Base-by-base conservation (phyloP, 495 filamentous ascomycete genomes). In the Aspergillus steynii region DNA sequence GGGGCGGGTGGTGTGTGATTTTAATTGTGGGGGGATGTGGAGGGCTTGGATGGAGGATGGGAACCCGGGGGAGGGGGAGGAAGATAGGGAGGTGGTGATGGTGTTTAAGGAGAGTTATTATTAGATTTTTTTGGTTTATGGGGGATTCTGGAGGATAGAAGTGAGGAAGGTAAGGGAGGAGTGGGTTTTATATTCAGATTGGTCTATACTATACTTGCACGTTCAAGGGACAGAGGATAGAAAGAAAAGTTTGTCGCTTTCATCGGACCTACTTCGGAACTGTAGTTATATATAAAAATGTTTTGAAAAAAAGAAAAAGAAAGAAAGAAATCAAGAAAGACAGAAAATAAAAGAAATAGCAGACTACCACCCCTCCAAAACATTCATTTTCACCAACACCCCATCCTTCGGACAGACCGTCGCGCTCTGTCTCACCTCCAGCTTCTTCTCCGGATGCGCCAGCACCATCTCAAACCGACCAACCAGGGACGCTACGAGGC, bases 11-110 rank as follows among this genome's bases (percentile, higher is more conserved):
- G 78, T 90, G 29, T 86, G 82, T 54, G 89, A 92, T 66, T 91
- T 89, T 71, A 96, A 97, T 69, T 96, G 90, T 65, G 90, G 88
- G 3, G 93, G 93, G 0, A 94, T 97, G 91, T 96, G 91, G 74
- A 80, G 92, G 31, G 90, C 90, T 7, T 95, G 88, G 84, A 71
- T 91, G 32, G 87, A 96, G 61, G 85, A 88, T 20, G 20, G 20
- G 50, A 86, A 90, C 61, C 83, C 82, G 42, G 62, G 86, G 47
- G 91, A 88, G 3, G 74, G 74, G 34, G 74, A 77, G 1, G 32
- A 67, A 28, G 82, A 20, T 20, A 20, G 20, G 20, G 20, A 84
- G 58, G 79, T 74, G 56, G 85, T 88, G 48, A 85, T 86, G 62
- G 86, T 93, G 0, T 96, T 86, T 65, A 75, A 76, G 53, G 81